Evolutionary conservation across 1,284 basidiomycete genomes (phyloP), one percentile per base, ranked within the genome.

Genomic region (Mycena sp.): DNA sequence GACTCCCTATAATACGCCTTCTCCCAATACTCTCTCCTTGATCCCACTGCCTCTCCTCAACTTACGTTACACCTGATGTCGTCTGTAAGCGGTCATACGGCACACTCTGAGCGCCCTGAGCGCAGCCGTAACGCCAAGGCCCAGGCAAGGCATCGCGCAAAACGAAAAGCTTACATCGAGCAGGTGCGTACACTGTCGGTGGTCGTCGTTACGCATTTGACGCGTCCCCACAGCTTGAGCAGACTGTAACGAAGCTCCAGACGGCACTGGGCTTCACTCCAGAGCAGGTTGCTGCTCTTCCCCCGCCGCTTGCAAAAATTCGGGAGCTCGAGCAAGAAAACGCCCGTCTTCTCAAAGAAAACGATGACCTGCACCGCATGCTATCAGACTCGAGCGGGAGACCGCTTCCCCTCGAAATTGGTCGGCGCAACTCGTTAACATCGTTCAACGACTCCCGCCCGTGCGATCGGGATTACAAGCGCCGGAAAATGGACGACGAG

Each of bases 111-210:
- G 80, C 85, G 85, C 80, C 92, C 92, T 83, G 92, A 93, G 81
- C 91, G 93, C 74, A 92, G 91, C 83, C 90, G 94, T 83, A 95
- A 95, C 83, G 94, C 93, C 70, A 95, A 93, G 80, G 95, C 95
- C 4, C 95, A 97, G 84, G 94, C 95, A 66, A 86, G 95, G 77
- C 95, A 96, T 85, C 90, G 95, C 69, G 95, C 95, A 79, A 96
- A 96, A 83, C 88, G 95, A 81, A 96, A 96, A 85, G 95, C 95
- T 14, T 96, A 96, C 84, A 94, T 96, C 78, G 95, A 96, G 77
- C 92, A 95, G 84, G 95, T 94, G 73, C 74, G 87, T 82, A 22
- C 68, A 52, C 48, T 69, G 71, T 69, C 69, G 48, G 60, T 25
- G 39, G 20, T 60, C 37, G 20, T 41, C 41, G 66, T 48, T 55